Conservation (phyloP, 805 yeast species). For the Danielia reshetovae region DNA sequence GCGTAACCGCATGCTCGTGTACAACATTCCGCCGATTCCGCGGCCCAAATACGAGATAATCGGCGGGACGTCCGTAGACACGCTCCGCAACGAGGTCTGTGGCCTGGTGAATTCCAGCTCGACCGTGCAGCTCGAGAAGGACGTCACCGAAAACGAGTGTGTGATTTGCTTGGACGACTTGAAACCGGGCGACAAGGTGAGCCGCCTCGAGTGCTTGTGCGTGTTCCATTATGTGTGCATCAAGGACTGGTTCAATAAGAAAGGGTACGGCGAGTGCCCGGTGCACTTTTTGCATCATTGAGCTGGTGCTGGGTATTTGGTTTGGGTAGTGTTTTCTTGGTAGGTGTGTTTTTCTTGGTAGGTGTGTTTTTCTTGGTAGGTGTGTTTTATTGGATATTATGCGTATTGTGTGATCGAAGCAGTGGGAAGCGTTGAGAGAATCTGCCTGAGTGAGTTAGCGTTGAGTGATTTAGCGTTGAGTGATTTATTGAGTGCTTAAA, state of each 20-base stretch:
- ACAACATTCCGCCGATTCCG: conserved; percentile 50
- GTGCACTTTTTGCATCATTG: conserved; percentile 53
- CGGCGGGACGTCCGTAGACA: conserved; percentile 17
- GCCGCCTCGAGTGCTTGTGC: conserved; percentile 89
- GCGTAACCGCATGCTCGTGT: conserved; percentile 82
- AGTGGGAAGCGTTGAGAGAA: too few relatives aligned
- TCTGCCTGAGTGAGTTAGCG: too few relatives aligned
- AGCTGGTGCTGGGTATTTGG: background rate
- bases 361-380: too few relatives aligned
- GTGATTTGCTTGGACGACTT: conserved; percentile 92
- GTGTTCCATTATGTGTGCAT: conserved; percentile 91
- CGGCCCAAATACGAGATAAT: conserved; percentile 34
- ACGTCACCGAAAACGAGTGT: conserved; percentile 61
- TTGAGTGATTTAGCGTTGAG: too few relatives aligned
- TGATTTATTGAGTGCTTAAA: too few relatives aligned
- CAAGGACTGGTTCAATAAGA: conserved; percentile 83
- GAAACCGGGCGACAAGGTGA: conserved; percentile 81
- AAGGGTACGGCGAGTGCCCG: conserved; percentile 84
- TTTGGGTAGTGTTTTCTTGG: background rate
- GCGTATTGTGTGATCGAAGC: too few relatives aligned
- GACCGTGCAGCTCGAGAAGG: conserved; percentile 16
- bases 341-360: too few relatives aligned
- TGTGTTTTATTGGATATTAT: too few relatives aligned
- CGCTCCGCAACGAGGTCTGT: conserved; percentile 9
- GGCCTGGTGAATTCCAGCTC: conserved; percentile 12